These are phyloP conservation scores for Colletotrichum gigasporum DNA, from an alignment of 2,329 filamentous ascomycete genomes.

Conservation along the genomic window DNA sequence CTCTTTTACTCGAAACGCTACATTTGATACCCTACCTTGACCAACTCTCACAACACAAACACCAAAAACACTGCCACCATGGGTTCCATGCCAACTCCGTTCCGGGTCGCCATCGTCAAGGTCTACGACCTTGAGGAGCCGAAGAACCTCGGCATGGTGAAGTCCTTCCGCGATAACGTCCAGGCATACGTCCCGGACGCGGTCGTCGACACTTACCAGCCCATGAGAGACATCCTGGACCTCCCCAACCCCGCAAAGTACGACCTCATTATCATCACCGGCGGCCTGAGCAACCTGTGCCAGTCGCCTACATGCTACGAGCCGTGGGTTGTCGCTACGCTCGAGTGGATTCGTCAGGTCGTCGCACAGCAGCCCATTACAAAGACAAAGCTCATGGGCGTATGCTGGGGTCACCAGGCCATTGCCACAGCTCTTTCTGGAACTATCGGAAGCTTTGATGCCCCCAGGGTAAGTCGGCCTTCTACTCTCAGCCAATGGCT, in stretches of 20 bases:
- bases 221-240: conserved; percentile 11
- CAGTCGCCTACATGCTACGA: conserved; percentile 14
- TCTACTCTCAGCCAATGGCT: background rate
- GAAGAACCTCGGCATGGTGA: conserved; percentile 23
- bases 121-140: conserved; percentile 27
- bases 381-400: conserved; percentile 10
- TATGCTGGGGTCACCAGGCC: conserved; percentile 26
- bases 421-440: conserved; percentile 19
- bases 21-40: too few relatives aligned
- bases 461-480: background rate
- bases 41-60: background rate
- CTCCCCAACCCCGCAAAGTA: conserved; percentile 11
- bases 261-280: conserved; percentile 24
- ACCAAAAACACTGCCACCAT: background rate
- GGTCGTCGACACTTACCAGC: conserved; percentile 8
- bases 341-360: conserved; percentile 18
- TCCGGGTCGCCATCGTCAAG: conserved; percentile 27
- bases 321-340: conserved; percentile 21
- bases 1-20: background rate
- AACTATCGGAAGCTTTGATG: conserved; percentile 16
- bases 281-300: conserved; percentile 23
- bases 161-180: conserved; percentile 22
- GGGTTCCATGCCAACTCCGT: conserved; percentile 18
- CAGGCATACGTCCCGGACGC: conserved; percentile 9
- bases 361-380: conserved; percentile 19